Evolutionary conservation across 2,329 filamentous ascomycete genomes (phyloP).

Genomic region (Pseudogymnoascus sp.): DNA sequence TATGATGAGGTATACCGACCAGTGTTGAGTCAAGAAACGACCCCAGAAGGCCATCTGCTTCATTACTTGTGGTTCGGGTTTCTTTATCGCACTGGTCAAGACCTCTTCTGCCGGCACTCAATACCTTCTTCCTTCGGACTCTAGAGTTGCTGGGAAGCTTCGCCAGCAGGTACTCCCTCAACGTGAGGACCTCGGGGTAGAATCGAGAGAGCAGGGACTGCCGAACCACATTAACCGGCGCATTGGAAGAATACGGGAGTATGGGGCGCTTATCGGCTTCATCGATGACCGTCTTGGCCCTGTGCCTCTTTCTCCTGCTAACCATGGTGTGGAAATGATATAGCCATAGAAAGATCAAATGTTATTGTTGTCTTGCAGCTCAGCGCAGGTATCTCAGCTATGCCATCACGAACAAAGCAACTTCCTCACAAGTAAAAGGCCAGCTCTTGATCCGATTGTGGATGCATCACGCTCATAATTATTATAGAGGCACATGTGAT

Average conservation of each 20-base stretch:
- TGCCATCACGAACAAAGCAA: not conserved
- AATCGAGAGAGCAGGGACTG: slow-evolving; percentile 62
- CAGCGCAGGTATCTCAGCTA: not conserved
- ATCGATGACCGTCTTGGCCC: slow-evolving; percentile 12
- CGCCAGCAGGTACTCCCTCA: slow-evolving; percentile 63
- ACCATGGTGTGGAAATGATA: slow-evolving; percentile 26
- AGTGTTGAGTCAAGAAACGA: slow-evolving; percentile 25
- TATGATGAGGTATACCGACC: slow-evolving; percentile 19
- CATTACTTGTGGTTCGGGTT: not conserved
- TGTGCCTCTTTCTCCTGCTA: slow-evolving; percentile 35
- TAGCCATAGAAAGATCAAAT: not conserved
- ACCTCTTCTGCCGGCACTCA: slow-evolving; percentile 27
- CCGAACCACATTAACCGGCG: slow-evolving; percentile 22
- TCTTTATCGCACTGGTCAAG: not conserved
- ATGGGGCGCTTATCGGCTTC: slow-evolving; percentile 25
- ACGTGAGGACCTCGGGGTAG: slow-evolving; percentile 56
- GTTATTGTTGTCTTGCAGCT: not conserved
- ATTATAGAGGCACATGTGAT: not conserved
- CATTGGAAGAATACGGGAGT: slow-evolving; percentile 9
- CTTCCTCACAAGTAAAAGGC: not conserved
- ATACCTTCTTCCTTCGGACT: slow-evolving; percentile 49
- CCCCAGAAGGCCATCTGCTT: slow-evolving; percentile 12
- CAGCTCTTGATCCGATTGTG: not conserved
- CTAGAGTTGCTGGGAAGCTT: slow-evolving; percentile 61
- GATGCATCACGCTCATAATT: not conserved